Evolutionary conservation across 805 yeast species (phyloP).

Genomic region (Kregervanrija fluxuum): DNA sequence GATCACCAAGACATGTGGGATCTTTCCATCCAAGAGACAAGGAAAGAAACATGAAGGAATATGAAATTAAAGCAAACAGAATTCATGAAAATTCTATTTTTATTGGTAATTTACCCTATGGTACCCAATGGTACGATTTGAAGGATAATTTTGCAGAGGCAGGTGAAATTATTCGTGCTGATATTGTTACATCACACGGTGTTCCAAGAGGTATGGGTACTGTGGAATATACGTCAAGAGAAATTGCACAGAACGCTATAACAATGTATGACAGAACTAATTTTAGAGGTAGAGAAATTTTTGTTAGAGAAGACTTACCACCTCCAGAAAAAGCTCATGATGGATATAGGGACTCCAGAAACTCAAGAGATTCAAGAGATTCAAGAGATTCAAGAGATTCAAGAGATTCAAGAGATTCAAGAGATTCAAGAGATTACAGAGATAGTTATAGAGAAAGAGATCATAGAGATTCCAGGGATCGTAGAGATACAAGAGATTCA

Average conservation of each 20-base stretch:
- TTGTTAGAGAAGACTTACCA: conserved; percentile 86
- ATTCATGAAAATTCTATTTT: conserved; percentile 64
- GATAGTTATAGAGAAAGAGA: conserved; percentile 19
- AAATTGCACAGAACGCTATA: conserved; percentile 68
- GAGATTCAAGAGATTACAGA: conserved; percentile 3
- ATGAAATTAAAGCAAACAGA: conserved; percentile 39
- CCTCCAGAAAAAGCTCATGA: conserved; percentile 45
- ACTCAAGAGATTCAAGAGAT: conserved; percentile 7
- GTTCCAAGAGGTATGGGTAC: conserved; percentile 88
- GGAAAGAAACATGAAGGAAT: conserved; percentile 24
- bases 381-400: conserved; percentile 4
- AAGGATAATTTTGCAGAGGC: conserved; percentile 50
- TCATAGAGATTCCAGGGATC: conserved; percentile 15
- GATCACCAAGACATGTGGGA: conserved; percentile 4
- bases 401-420: conserved; percentile 17
- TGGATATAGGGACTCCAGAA: conserved; percentile 24
- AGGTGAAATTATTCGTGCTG: conserved; percentile 72
- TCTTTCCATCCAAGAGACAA: conserved; percentile 14
- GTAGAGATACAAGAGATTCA: conserved; percentile 12
- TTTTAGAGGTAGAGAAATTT: conserved; percentile 69
- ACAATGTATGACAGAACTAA: conserved; percentile 55
- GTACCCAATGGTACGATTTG: conserved; percentile 50
- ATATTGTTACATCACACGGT: conserved; percentile 70
- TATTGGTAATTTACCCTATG: conserved; percentile 67
- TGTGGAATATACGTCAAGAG: conserved; percentile 65